Percentiles rank a stretch among this genome's conserved stretches.
phyloP scores from a whole-genome alignment of 2,329 filamentous ascomycete genomes.

The Apiospora aurea region DNA sequence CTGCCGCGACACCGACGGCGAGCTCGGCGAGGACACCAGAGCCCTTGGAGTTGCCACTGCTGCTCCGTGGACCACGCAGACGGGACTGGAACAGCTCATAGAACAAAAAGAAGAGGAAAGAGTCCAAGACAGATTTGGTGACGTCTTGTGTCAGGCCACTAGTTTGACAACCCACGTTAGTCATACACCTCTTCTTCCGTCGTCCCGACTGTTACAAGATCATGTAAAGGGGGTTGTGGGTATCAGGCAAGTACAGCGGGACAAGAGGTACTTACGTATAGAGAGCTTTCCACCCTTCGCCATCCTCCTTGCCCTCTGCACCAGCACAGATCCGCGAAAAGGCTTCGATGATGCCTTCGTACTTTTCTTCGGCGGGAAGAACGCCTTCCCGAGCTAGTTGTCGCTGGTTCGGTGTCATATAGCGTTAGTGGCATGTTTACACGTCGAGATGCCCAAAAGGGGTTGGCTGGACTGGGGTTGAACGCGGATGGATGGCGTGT shows the following conservation, averaged over 20 bases:
- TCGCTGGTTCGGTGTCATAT: constrained; percentile 25
- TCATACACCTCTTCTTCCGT: not conserved
- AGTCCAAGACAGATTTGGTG: constrained; percentile 73
- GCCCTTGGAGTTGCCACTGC: constrained; percentile 33
- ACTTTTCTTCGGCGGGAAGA: constrained; percentile 49
- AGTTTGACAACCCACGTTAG: not conserved
- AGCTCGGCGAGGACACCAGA: constrained; percentile 76
- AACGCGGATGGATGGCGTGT: not conserved
- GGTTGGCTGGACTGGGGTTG: not conserved
- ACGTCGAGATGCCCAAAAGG: not conserved
- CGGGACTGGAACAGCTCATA: constrained; percentile 63
- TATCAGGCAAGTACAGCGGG: too few species aligned
- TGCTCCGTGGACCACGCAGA: constrained; percentile 29
- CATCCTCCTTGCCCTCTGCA: constrained; percentile 49
- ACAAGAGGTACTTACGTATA: constrained; percentile 53
- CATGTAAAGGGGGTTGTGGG: not conserved
- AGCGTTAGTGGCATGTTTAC: constrained; percentile 10
- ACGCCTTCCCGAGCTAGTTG: constrained; percentile 31
- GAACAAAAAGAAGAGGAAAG: constrained; percentile 85
- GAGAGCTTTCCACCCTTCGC: constrained; percentile 75
- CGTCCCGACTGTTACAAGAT: not conserved
- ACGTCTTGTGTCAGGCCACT: constrained; percentile 54
- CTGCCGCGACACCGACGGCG: constrained; percentile 74
- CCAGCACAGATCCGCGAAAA: constrained; percentile 69
- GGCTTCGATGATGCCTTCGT: constrained; percentile 72